Percentiles rank a stretch among this genome's conserved stretches.
Evolutionary conservation across 306 rosid species (phyloP).

Genomic region (Inga oerstediana): DNA sequence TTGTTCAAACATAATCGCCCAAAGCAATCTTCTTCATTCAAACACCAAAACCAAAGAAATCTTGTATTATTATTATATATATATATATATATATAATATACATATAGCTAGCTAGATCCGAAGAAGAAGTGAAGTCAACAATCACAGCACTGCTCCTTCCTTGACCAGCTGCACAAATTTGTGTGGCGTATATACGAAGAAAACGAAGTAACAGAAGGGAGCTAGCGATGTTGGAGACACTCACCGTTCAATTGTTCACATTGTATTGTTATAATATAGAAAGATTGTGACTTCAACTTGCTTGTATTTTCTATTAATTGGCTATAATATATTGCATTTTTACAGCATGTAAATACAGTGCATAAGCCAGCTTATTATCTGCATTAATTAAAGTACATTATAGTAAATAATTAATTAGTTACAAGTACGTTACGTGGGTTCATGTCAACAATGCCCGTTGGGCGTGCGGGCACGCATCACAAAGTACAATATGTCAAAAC

Average conservation of each 20-base stretch:
- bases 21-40: neutral
- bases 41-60: neutral
- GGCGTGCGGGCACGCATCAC: neutral
- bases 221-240: neutral
- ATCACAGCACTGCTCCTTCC: conserved; percentile 41
- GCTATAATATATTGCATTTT: neutral
- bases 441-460: neutral
- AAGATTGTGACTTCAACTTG: neutral
- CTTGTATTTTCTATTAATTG: neutral
- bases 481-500: neutral
- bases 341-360: neutral
- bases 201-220: conserved; percentile 14
- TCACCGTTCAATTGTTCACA: conserved; percentile 20
- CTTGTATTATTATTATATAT: neutral
- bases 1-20: conserved; percentile 41
- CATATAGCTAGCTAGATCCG: too few relatives aligned
- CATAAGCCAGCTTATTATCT: neutral
- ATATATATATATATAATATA: too few relatives aligned
- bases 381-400: neutral
- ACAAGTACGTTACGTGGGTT: neutral
- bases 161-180: conserved; percentile 19
- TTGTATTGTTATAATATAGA: neutral
- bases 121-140: conserved; percentile 38
- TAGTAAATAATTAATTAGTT: neutral
- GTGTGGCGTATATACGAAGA: neutral